Evolutionary conservation across 495 filamentous ascomycete genomes (phyloP), one percentile per base, ranked within the genome.

Genomic region (Cenococcum geophilum): DNA sequence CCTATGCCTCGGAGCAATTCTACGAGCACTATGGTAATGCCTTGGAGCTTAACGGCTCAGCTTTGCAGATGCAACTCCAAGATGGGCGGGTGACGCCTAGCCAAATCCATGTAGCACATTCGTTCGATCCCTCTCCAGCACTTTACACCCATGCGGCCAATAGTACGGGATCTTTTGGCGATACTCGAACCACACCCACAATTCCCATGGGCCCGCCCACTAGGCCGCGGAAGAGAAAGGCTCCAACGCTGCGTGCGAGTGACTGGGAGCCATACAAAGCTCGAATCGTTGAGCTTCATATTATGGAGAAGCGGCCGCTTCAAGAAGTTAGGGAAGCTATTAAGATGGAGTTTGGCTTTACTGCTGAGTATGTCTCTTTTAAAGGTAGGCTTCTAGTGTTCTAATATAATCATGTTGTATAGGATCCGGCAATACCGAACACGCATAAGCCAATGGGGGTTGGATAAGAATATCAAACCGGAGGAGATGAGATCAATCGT

Each of bases 401-500:
- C 23, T 65, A 43, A 61, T 47, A 58, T 57, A 50, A 16, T 60
- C 60, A 45, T 22, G 14, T 21, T 22, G n/a, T 25, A 42, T 32
- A 63, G 60, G 64, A 5, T 63, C 43, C 60, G 64, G 35, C 64
- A 67, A 54, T 73, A 70, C 51, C 69, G 71, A 58, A 66, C 47
- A 40, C 67, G 59, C 12, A 68, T 73, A 25, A 66, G 57, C 43
- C 57, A 62, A 48, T 73, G 67, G 71, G 60, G 63, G 3, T 35
- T 61, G 18, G 69, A 71, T 48, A 73, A 70, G 58, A 73, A 73
- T 18, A 59, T 66, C 32, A 71, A 73, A 53, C 58, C 63, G 40
- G 1, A 55, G 5, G 71, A 73, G 60, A 73, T 73, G 69, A 62
- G 58, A 64, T 67, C 67, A 22, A 65, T 73, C 34, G 65, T 71